Percentiles rank a stretch among this genome's conserved stretches.
These are phyloP conservation scores for Ogataea glucozyma DNA, from an alignment of 805 yeast species.

Conservation along the genomic window DNA sequence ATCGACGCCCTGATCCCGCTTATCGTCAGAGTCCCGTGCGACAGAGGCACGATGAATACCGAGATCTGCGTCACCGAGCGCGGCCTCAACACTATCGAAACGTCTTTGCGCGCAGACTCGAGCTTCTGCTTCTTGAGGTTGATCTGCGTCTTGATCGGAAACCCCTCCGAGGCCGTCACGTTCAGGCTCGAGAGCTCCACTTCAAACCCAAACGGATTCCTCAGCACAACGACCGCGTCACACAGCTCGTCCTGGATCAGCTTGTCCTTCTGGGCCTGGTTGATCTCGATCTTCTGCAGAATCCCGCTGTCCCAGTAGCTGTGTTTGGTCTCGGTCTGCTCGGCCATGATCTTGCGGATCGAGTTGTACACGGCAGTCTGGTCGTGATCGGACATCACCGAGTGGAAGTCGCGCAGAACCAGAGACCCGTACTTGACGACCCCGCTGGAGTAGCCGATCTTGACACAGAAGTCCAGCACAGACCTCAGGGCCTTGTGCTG, in stretches of 20 bases:
- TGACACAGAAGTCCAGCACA: conserved; percentile 54
- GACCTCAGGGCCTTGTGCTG: conserved; percentile 45
- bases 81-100: conserved; percentile 38
- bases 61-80: conserved; percentile 39
- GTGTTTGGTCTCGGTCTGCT: conserved; percentile 10
- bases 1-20: conserved; percentile 53
- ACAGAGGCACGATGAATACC: conserved; percentile 49
- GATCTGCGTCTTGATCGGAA: conserved; percentile 31
- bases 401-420: conserved; percentile 55
- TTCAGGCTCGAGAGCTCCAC: conserved; percentile 55
- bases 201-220: conserved; percentile 81
- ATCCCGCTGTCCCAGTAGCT: conserved; percentile 77
- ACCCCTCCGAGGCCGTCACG: conserved; percentile 34
- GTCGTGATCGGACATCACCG: conserved; percentile 56
- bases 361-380: conserved; percentile 45
- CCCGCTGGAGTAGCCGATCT: conserved; percentile 46
- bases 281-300: conserved; percentile 26
- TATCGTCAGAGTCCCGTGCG: conserved; percentile 49
- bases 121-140: conserved; percentile 20
- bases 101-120: conserved; percentile 17
- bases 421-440: conserved; percentile 51
- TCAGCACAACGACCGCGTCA: conserved; percentile 57
- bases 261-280: conserved; percentile 14
- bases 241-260: conserved; percentile 64
- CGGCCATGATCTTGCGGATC: conserved; percentile 33